These are phyloP conservation scores for Podila epigama DNA, from an alignment of 192 early-diverging fungal species.

Conservation along the genomic window DNA sequence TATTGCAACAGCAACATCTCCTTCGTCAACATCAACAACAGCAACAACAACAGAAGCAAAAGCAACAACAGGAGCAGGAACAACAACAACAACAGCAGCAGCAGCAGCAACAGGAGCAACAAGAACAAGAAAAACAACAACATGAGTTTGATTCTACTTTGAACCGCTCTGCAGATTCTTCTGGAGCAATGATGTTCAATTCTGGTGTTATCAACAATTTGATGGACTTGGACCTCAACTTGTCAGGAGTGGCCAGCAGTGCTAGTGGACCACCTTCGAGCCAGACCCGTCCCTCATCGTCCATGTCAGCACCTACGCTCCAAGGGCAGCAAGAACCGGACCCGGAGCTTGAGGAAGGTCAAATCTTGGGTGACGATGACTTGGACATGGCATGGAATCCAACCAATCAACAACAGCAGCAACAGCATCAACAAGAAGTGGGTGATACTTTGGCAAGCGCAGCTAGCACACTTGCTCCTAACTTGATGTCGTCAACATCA, in stretches of 20 bases:
- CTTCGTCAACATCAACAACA: slow-evolving; percentile 25
- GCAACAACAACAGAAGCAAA: slow-evolving; percentile 13
- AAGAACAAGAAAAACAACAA: background rate
- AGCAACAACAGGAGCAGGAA: background rate
- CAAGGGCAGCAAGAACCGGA: slow-evolving; percentile 18
- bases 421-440: too few relatives aligned
- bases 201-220: too few relatives aligned
- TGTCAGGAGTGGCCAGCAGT: background rate
- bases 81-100: background rate
- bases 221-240: background rate
- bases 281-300: background rate
- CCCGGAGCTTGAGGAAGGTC: slow-evolving; percentile 29
- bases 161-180: too few relatives aligned
- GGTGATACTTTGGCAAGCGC: too few relatives aligned
- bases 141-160: too few relatives aligned
- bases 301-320: slow-evolving; percentile 19
- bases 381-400: slow-evolving; percentile 18
- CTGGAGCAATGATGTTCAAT: too few relatives aligned
- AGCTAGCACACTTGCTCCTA: too few relatives aligned
- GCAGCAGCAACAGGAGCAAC: slow-evolving; percentile 12
- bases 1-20: slow-evolving; percentile 27
- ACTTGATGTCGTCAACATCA: background rate
- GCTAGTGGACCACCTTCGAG: background rate
- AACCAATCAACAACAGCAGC: too few relatives aligned
- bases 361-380: slow-evolving; percentile 34